Percentiles rank a stretch among this genome's conserved stretches.
Conservation (phyloP, 1,139 yeast species). For the Candida glucosophila region DNA sequence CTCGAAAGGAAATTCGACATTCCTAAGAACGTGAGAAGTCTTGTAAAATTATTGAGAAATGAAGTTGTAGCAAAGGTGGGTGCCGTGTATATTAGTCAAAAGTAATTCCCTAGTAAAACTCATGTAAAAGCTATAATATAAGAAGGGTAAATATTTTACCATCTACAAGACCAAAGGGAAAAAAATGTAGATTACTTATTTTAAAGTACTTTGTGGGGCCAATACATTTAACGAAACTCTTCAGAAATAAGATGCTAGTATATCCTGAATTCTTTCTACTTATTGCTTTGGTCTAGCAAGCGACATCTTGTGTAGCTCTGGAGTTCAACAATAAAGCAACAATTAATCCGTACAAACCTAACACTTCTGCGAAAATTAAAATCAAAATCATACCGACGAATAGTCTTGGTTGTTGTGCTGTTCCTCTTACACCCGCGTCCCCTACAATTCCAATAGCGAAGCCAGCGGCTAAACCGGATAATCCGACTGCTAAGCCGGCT, state of each 20-base stretch:
- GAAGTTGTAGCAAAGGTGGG: constrained; percentile 29
- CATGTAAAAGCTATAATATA: no score
- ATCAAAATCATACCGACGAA: constrained; percentile 92
- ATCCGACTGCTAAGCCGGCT: constrained; percentile 96
- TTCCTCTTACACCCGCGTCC: constrained; percentile 96
- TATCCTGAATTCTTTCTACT: no score
- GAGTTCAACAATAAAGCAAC: constrained; percentile 96
- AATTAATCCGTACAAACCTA: constrained; percentile 95
- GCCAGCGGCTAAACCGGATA: constrained; percentile 95
- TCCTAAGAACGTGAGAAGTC: constrained; percentile 12
- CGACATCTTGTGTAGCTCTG: constrained; percentile 88
- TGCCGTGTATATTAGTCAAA: constrained; percentile 32
- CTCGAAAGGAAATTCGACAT: constrained; percentile 7
- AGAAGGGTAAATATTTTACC: no score
- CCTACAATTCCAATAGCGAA: constrained; percentile 99
- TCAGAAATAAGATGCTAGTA: no score
- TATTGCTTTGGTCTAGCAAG: no score
- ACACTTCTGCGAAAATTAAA: constrained; percentile 94
- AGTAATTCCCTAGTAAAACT: no score
- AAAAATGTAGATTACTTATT: constrained; percentile 1
- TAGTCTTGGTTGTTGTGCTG: constrained; percentile 92
- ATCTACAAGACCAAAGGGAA: no score
- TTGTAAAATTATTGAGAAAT: constrained; percentile 22
- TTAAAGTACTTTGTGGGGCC: no score
- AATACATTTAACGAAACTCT: no score